phyloP scores from a whole-genome alignment of 2,329 filamentous ascomycete species.

The Claviceps capensis region DNA sequence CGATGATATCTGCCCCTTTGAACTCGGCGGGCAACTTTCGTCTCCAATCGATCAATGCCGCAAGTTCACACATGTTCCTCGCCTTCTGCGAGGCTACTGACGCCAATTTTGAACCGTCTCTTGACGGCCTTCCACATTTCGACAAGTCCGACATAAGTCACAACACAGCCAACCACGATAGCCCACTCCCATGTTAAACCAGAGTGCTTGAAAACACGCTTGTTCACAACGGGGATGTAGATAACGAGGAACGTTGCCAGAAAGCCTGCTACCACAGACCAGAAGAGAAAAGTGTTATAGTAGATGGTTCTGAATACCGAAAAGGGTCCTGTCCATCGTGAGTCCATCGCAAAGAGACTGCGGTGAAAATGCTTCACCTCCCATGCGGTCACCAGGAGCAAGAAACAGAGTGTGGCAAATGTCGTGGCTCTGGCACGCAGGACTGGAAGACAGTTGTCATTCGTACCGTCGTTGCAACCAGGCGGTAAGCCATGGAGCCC shows the following conservation, averaged over 20 bases:
- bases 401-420: slow-evolving; percentile 55
- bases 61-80: slow-evolving; percentile 1
- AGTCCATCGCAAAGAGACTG: slow-evolving; percentile 55
- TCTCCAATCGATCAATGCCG: no score
- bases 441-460: slow-evolving; percentile 36
- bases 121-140: slow-evolving; percentile 60
- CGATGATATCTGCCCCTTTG: no score
- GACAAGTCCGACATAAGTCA: slow-evolving; percentile 47
- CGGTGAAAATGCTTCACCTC: slow-evolving; percentile 59
- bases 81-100: slow-evolving; percentile 10
- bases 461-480: slow-evolving; percentile 43
- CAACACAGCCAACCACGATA: slow-evolving; percentile 45
- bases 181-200: slow-evolving; percentile 62
- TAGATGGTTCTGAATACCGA: slow-evolving; percentile 48
- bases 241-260: slow-evolving; percentile 46
- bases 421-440: slow-evolving; percentile 55
- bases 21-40: no score
- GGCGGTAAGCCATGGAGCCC: slow-evolving; percentile 35
- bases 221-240: slow-evolving; percentile 56
- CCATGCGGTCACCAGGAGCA: slow-evolving; percentile 56
- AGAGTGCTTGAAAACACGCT: slow-evolving; percentile 53
- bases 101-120: slow-evolving; percentile 28
- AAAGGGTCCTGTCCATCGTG: slow-evolving; percentile 32
- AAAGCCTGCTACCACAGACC: slow-evolving; percentile 47
- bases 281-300: slow-evolving; percentile 55